phyloP scores from a whole-genome alignment of 495 filamentous ascomycete species.

The Haplographium delicatum region DNA sequence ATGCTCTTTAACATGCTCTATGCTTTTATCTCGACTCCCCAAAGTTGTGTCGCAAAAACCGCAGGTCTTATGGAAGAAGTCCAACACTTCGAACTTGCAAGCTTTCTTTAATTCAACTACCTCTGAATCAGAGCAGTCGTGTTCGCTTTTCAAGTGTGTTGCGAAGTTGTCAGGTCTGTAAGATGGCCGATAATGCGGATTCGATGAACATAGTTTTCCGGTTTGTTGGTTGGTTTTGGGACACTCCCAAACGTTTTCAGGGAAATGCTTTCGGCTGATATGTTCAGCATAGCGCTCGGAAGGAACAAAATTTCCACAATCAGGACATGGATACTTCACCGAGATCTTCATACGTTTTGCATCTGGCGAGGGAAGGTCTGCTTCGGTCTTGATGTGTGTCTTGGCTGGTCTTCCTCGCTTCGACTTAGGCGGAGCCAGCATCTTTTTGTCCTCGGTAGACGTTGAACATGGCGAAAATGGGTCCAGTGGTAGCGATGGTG shows the following conservation, averaged over 20 bases:
- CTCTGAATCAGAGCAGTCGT: slow-evolving; percentile 1
- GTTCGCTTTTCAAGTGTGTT: slow-evolving; percentile 3
- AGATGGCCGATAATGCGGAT: background rate
- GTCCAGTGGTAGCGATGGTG: background rate
- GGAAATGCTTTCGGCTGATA: slow-evolving; percentile 3
- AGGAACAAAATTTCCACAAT: background rate
- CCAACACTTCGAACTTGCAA: slow-evolving; percentile 1
- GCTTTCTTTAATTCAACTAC: background rate
- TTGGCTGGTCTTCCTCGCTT: slow-evolving; percentile 9
- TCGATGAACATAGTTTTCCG: slow-evolving; percentile 4
- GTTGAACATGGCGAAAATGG: background rate
- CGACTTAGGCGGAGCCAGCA: background rate
- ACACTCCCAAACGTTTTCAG: slow-evolving; percentile 5
- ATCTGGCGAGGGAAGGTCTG: slow-evolving; percentile 1
- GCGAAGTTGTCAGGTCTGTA: background rate
- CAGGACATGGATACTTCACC: slow-evolving; percentile 1
- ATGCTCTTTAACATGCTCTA: slow-evolving; percentile 6
- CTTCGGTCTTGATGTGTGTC: slow-evolving; percentile 1
- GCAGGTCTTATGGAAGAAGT: slow-evolving; percentile 8
- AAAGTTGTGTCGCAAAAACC: slow-evolving; percentile 1
- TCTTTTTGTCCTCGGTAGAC: background rate
- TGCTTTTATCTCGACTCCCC: background rate
- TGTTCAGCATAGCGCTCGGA: slow-evolving; percentile 3
- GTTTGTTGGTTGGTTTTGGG: background rate
- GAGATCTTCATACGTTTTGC: slow-evolving; percentile 1